Conservation (phyloP, 176 grass and related monocot genomes). For the Zea mays region Zm-B73-REFERENCE-NAM-5.0 NC_050104.1:132330501-132331000, state of each 20-base stretch:
- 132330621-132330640: background rate
- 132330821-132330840: background rate
- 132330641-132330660: conserved; percentile 25
- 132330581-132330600: conserved; percentile 5
- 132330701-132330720: conserved; percentile 2
- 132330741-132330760: background rate
- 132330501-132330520: conserved; percentile 1
- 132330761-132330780: background rate
- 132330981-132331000: conserved; percentile 20
- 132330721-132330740: background rate
- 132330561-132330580: conserved; percentile 35
- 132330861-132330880: background rate
- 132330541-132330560: background rate
- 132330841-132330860: background rate
- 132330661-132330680: conserved; percentile 2
- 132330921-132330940: background rate
- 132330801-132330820: conserved; percentile 1
- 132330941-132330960: background rate
- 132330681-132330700: conserved; percentile 3
- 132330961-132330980: background rate
- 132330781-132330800: conserved; percentile 24
- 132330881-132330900: background rate
- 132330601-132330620: too few relatives aligned
- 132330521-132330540: conserved; percentile 23
- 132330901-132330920: conserved; percentile 23